A percentile compares a stretch with the other conserved stretches of the same genome.
These are phyloP conservation scores for Danielia reshetovae DNA, from an alignment of 805 yeast genomes.

Conservation along the genomic window DNA sequence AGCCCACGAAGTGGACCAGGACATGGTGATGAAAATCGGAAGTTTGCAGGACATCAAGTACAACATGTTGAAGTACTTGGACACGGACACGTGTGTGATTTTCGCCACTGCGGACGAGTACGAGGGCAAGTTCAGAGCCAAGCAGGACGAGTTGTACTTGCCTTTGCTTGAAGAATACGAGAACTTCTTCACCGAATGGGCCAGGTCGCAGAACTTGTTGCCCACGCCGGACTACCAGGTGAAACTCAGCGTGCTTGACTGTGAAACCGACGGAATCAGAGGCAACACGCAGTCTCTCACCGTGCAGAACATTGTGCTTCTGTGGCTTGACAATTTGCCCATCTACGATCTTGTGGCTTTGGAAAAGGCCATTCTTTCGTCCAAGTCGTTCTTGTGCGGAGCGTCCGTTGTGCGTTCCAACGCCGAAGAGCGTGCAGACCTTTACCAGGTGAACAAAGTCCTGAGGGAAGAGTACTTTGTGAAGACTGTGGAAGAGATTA, in stretches of 20 bases:
- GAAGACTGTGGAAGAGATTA: conserved; percentile 62
- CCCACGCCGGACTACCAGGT: conserved; percentile 25
- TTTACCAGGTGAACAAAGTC: conserved; percentile 35
- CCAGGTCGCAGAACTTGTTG: conserved; percentile 23
- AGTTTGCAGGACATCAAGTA: conserved; percentile 52
- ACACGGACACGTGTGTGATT: conserved; percentile 89
- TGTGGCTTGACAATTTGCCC: conserved; percentile 61
- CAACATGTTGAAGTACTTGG: conserved; percentile 74
- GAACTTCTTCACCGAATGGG: conserved; percentile 45
- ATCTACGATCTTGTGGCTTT: conserved; percentile 81
- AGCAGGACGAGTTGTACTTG: conserved; percentile 73
- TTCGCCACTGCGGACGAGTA: conserved; percentile 79
- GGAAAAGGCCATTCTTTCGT: conserved; percentile 82
- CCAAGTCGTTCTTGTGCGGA: conserved; percentile 86
- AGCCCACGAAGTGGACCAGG: conserved; percentile 39
- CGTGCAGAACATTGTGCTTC: conserved; percentile 56
- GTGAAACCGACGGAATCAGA: conserved; percentile 74
- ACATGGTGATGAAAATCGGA: conserved; percentile 56
- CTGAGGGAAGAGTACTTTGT: conserved; percentile 29
- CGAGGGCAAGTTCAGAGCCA: conserved; percentile 73
- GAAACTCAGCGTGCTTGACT: conserved; percentile 60
- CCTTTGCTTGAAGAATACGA: conserved; percentile 74
- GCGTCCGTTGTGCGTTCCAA: conserved; percentile 56
- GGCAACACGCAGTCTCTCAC: conserved; percentile 70
- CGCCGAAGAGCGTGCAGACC: conserved; percentile 19